phyloP scores from a whole-genome alignment of 805 yeast genomes.

The Ogataea wickerhamii region DNA sequence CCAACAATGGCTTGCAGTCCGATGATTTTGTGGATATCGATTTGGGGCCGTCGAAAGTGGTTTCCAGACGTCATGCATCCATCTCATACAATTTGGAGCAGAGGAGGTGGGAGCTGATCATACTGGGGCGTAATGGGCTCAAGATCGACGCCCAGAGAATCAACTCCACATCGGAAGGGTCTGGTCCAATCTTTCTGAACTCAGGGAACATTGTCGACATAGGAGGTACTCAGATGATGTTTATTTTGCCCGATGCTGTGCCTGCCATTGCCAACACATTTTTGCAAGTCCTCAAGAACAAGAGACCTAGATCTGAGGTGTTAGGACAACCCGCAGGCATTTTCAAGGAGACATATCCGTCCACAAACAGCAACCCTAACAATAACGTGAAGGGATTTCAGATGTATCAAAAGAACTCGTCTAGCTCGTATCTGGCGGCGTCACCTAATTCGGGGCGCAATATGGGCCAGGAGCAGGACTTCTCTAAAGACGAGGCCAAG shows the following conservation, averaged over 20 bases:
- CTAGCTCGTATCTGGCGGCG: conserved; percentile 7
- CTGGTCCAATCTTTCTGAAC: conserved; percentile 50
- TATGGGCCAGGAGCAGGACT: conserved; percentile 42
- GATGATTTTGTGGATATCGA: conserved; percentile 65
- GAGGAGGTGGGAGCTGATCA: conserved; percentile 82
- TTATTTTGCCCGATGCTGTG: conserved; percentile 86
- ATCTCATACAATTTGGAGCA: conserved; percentile 71
- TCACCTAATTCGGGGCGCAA: conserved; percentile 9
- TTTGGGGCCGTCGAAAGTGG: conserved; percentile 96
- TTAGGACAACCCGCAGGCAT: conserved; percentile 13
- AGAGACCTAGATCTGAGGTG: conserved; percentile 21
- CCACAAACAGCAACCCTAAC: conserved; percentile 3
- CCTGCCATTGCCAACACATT: conserved; percentile 60
- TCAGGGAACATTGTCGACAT: conserved; percentile 92
- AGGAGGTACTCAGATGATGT: conserved; percentile 99
- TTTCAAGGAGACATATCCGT: conserved; percentile 15
- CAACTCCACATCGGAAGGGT: conserved; percentile 36
- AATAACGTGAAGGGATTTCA: conserved; percentile 46
- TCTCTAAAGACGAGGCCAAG: conserved; percentile 85
- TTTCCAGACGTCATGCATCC: conserved; percentile 83
- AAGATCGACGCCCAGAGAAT: conserved; percentile 70
- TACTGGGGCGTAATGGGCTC: conserved; percentile 90
- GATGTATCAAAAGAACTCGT: conserved; percentile 44
- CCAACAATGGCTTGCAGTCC: conserved; percentile 16
- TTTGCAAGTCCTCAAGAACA: conserved; percentile 34